These are phyloP conservation scores for Rosa persica DNA, from an alignment of 306 rosid genomes.

Conservation along the genomic window DNA sequence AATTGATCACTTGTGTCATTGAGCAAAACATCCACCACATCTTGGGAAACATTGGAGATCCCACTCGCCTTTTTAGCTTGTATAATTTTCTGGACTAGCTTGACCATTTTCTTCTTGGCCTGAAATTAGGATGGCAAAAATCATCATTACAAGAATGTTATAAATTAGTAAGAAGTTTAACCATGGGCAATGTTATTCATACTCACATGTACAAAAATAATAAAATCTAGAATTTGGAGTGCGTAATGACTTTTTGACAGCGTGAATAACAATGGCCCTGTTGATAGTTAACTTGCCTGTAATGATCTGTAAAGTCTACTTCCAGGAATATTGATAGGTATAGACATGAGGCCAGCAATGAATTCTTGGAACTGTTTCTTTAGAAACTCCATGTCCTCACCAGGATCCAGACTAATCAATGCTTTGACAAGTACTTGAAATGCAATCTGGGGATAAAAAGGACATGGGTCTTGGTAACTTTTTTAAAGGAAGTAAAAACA, in stretches of 20 bases:
- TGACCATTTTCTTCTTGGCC: constrained; percentile 94
- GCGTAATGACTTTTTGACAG: too few relatives aligned
- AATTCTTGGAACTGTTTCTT: constrained; percentile 77
- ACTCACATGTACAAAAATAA: background rate
- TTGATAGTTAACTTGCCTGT: constrained; percentile 49
- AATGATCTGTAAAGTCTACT: constrained; percentile 74
- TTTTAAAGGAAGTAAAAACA: constrained; percentile 32
- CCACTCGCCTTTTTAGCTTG: constrained; percentile 43
- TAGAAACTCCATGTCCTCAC: constrained; percentile 75
- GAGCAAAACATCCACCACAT: constrained; percentile 86
- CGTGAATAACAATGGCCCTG: too few relatives aligned
- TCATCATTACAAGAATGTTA: background rate
- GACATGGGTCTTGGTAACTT: constrained; percentile 35
- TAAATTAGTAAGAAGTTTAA: background rate
- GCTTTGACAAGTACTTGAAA: constrained; percentile 87
- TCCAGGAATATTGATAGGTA: constrained; percentile 90
- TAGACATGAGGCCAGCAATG: constrained; percentile 90
- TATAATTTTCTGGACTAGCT: constrained; percentile 58
- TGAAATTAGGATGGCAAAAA: constrained; percentile 37
- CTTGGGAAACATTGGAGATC: constrained; percentile 49
- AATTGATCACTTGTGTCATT: constrained; percentile 64
- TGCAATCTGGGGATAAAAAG: constrained; percentile 66
- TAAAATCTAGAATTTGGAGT: too few relatives aligned
- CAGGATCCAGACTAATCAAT: constrained; percentile 79
- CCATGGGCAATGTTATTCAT: background rate